phyloP scores from a whole-genome alignment of 129 eudicot genomes.

The Ambrosia artemisiifolia region DNA sequence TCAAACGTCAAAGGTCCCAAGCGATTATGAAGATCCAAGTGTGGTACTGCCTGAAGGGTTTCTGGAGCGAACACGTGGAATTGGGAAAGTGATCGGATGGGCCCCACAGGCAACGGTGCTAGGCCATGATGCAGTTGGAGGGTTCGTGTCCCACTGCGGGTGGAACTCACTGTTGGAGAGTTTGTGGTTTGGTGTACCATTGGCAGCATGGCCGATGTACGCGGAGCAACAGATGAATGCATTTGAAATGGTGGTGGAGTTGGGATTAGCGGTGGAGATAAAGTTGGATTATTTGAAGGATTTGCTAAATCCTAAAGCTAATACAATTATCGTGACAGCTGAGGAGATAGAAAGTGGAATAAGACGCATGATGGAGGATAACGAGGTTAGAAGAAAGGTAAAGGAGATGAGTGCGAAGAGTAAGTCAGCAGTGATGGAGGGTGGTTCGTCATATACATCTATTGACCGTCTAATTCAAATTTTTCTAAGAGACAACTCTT shows the following conservation, averaged over 20 bases:
- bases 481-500: neutral
- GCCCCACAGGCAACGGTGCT: conserved; percentile 50
- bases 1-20: neutral
- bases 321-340: neutral
- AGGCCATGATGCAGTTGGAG: conserved; percentile 47
- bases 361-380: conserved; percentile 12
- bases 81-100: conserved; percentile 58
- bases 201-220: conserved; percentile 39
- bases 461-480: neutral
- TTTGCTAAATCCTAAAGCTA: neutral
- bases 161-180: conserved; percentile 35
- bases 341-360: conserved; percentile 11
- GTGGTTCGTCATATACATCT: conserved; percentile 21
- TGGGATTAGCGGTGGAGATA: neutral
- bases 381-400: conserved; percentile 9
- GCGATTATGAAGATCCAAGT: conserved; percentile 22
- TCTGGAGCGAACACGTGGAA: conserved; percentile 37
- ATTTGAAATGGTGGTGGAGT: conserved; percentile 27
- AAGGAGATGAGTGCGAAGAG: conserved; percentile 7
- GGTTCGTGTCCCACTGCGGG: conserved; percentile 39
- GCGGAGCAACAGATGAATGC: conserved; percentile 52
- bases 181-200: conserved; percentile 47
- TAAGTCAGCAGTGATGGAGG: neutral
- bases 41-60: conserved; percentile 46
- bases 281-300: conserved; percentile 11